Conservation (phyloP, 2,329 filamentous ascomycete species). For the Fusarium ambrosium region DNA sequence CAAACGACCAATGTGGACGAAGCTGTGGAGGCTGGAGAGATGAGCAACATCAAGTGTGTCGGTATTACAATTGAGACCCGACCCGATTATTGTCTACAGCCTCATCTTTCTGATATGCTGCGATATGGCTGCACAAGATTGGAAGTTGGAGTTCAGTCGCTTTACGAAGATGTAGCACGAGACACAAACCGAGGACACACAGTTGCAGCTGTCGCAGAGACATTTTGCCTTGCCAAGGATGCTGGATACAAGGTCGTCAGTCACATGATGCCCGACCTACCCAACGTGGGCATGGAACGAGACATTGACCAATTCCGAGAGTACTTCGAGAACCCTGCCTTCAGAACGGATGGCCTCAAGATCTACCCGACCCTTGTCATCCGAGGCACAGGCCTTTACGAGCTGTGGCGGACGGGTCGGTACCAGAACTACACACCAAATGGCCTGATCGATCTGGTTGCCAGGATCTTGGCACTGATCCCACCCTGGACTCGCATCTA, state of each 20-base stretch:
- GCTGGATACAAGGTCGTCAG: conserved; percentile 99
- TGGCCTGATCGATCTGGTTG: conserved; percentile 93
- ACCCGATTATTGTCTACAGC: conserved; percentile 95
- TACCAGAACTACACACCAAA: conserved; percentile 99
- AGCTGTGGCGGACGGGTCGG: conserved; percentile 94
- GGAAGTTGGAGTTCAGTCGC: conserved; percentile 94
- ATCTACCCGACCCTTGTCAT: conserved; percentile 99
- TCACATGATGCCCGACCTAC: conserved; percentile 99
- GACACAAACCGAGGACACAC: conserved; percentile 98
- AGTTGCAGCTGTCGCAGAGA: conserved; percentile 94
- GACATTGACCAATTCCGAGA: conserved; percentile 97
- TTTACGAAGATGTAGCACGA: conserved; percentile 98
- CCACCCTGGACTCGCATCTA: conserved; percentile 99
- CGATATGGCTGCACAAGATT: conserved; percentile 97
- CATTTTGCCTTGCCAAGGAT: conserved; percentile 97
- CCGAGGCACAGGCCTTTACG: conserved; percentile 94
- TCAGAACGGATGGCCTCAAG: conserved; percentile 96
- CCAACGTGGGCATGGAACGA: conserved; percentile 98
- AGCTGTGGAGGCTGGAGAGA: conserved; percentile 92
- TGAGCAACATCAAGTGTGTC: conserved; percentile 98
- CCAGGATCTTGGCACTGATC: conserved; percentile 93
- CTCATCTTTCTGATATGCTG: conserved; percentile 95
- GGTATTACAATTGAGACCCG: conserved; percentile 98
- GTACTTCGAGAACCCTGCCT: conserved; percentile 97
- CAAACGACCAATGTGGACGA: conserved; percentile 95